phyloP scores from a whole-genome alignment of 169 alveolate genomes.

The Babesia gibsoni region DNA sequence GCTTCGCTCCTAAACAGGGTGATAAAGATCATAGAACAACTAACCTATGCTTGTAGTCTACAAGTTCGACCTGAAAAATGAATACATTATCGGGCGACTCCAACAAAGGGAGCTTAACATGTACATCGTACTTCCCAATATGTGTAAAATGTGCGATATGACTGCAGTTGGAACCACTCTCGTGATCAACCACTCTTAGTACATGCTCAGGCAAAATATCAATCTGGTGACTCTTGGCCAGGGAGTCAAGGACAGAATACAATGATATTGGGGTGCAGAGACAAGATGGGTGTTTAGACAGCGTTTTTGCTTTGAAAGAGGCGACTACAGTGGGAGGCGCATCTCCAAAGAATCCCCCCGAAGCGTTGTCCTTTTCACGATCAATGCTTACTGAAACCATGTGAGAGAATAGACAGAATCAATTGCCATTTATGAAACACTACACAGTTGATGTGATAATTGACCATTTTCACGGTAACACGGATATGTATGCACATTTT shows the following conservation, averaged over 20 bases:
- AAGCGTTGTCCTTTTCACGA: too few relatives aligned
- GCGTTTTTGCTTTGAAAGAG: neutral
- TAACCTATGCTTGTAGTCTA: neutral
- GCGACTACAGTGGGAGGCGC: neutral
- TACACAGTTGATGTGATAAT: too few relatives aligned
- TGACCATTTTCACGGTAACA: too few relatives aligned
- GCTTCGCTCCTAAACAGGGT: neutral
- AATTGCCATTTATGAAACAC: too few relatives aligned
- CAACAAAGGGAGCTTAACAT: neutral
- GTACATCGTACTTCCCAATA: conserved; percentile 14
- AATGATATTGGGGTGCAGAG: conserved; percentile 34
- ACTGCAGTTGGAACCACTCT: neutral
- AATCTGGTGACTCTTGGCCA: conserved; percentile 25
- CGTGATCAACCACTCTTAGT: neutral
- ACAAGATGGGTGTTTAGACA: neutral
- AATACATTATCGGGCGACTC: neutral
- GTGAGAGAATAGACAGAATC: too few relatives aligned
- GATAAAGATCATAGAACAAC: neutral
- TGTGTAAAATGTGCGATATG: neutral
- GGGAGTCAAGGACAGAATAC: conserved; percentile 22
- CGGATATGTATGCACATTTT: too few relatives aligned
- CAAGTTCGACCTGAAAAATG: neutral
- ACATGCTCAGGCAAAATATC: conserved; percentile 46
- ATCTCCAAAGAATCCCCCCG: neutral
- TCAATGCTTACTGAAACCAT: too few relatives aligned